Base-by-base conservation (phyloP, 345 rosid genomes). In the Arabis alpina region DNA sequence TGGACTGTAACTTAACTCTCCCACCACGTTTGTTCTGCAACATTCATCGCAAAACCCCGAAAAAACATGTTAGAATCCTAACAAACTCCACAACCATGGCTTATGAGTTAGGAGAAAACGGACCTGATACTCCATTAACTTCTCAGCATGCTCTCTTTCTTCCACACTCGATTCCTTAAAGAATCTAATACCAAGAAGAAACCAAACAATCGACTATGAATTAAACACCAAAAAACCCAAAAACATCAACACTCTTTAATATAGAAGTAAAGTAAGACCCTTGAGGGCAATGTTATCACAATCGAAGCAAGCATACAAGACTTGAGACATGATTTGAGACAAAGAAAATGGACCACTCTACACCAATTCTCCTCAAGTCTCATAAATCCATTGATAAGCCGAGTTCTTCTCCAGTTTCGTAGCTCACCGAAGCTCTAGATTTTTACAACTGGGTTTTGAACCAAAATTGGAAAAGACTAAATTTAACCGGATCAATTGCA, bases 81-180 rank as follows among this genome's bases (percentile, higher is more conserved):
- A 5, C 15, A 14, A 50, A 19, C 62, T 58, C 48, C 73, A 59
- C 9, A n/a, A 8, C 6, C 3, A 44, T 13, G 24, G 40, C 32
- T 60, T 7, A 40, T 28, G 23, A 71, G 8, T 24, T 13, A 6
- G 1, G 41, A 8, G 10, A 56, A 43, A 49, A 50, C 1, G 40
- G 11, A 91, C 99, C 98, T 91, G 99, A 68, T 87, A 94, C 70
- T 91, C 82, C 96, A 95, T 95, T 47, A 95, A 63, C 79, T 82
- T 82, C 81, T 95, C 98, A 65, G 99, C 99, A 39, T 95, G 99
- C 43, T 81, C 92, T 72, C 98, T 87, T 78, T 92, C 99, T 78
- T 95, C 99, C 36, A 72, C 69, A 74, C 98, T 92, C 1, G 98
- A 92, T 54, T 92, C 99, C 83, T 92, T 91, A 58, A 92, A 92